A percentile compares a stretch with the other conserved stretches of the same genome.
Conservation (phyloP, 2,329 filamentous ascomycete species). For the Cordyceps militaris region DNA sequence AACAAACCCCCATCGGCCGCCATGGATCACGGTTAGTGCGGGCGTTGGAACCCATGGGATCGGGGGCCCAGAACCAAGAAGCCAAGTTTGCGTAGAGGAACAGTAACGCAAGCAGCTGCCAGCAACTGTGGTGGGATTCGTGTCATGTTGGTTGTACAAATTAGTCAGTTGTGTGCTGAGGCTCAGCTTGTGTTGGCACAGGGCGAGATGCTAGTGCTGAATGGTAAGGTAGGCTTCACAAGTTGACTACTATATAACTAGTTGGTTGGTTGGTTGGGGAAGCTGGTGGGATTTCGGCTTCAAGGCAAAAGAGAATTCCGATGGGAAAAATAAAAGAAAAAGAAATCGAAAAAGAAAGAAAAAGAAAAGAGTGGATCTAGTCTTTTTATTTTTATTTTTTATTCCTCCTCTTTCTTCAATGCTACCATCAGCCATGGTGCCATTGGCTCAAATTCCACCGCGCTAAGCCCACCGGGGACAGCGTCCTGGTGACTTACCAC, state of each 20-base stretch:
- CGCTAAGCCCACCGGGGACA: neutral
- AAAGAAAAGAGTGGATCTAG: neutral
- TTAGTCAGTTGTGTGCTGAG: too few relatives aligned
- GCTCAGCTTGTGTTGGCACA: too few relatives aligned
- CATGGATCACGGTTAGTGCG: neutral
- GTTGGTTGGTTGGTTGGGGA: too few relatives aligned
- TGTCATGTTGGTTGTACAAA: too few relatives aligned
- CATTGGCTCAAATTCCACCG: neutral
- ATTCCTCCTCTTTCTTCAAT: neutral
- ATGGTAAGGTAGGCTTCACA: too few relatives aligned
- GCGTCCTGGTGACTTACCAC: conserved; percentile 5
- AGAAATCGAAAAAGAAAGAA: neutral
- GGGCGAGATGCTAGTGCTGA: too few relatives aligned
- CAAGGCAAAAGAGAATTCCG: neutral
- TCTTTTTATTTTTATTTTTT: neutral
- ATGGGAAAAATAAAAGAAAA: neutral
- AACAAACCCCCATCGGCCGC: too few relatives aligned
- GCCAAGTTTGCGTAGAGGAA: neutral
- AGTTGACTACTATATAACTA: too few relatives aligned
- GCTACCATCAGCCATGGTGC: neutral
- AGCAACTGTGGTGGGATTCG: neutral
- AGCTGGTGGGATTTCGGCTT: too few relatives aligned
- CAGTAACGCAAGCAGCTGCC: too few relatives aligned
- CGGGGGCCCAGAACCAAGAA: neutral
- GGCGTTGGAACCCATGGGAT: neutral